These are phyloP conservation scores for Yamadazyma blattariae DNA, from an alignment of 1,139 yeast genomes.

Conservation along the genomic window DNA sequence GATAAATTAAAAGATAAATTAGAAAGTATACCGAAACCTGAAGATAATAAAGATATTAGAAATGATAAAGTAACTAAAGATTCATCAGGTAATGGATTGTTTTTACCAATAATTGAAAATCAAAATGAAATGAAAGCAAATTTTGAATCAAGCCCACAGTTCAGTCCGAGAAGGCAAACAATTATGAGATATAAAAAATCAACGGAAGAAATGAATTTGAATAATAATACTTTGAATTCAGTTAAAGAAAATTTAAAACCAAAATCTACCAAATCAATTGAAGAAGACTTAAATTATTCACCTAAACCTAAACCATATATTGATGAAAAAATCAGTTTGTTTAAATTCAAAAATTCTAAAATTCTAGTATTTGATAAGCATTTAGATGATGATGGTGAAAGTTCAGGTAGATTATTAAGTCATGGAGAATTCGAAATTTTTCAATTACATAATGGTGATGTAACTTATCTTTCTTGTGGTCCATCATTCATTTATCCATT, in stretches of 20 bases:
- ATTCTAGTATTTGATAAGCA: constrained; percentile 45
- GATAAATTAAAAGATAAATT: too few relatives aligned
- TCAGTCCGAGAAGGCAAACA: constrained; percentile 42
- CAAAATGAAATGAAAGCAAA: too few relatives aligned
- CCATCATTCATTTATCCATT: constrained; percentile 61
- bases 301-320: constrained; percentile 16
- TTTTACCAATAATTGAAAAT: not conserved
- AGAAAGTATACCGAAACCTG: too few relatives aligned
- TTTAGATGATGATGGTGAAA: constrained; percentile 16
- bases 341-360: constrained; percentile 34
- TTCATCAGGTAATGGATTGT: not conserved
- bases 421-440: constrained; percentile 66
- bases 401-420: constrained; percentile 50
- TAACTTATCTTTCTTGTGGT: constrained; percentile 60
- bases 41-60: too few relatives aligned
- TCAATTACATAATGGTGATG: constrained; percentile 60
- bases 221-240: constrained; percentile 19
- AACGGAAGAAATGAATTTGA: constrained; percentile 20
- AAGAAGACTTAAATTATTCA: not conserved
- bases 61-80: too few relatives aligned
- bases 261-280: constrained; percentile 1
- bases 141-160: not conserved
- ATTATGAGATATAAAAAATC: constrained; percentile 37
- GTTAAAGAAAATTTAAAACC: constrained; percentile 24
- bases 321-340: constrained; percentile 39